These are phyloP conservation scores for Kazachstania africana DNA, from an alignment of 805 yeast species.

Conservation along the genomic window DNA sequence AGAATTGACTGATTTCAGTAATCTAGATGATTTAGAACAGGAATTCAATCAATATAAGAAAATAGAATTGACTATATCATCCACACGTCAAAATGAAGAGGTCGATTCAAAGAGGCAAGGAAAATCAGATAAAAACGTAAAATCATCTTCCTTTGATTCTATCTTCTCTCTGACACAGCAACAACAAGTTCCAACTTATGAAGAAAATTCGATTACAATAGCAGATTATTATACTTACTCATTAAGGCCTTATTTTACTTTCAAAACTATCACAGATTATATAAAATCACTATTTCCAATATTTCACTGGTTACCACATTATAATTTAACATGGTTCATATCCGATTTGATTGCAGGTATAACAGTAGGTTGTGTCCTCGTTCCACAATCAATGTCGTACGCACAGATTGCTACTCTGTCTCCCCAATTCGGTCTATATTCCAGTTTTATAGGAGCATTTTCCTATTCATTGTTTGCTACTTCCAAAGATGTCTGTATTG, in stretches of 20 bases:
- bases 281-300: conserved; percentile 65
- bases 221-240: conserved; percentile 16
- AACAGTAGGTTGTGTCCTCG: conserved; percentile 85
- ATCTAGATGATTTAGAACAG: conserved; percentile 19
- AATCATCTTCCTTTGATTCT: too few relatives aligned
- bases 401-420: conserved; percentile 75
- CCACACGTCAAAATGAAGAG: too few relatives aligned
- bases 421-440: conserved; percentile 80
- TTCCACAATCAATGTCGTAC: conserved; percentile 93
- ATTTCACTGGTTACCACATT: conserved; percentile 71
- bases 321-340: conserved; percentile 67
- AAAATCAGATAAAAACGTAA: too few relatives aligned
- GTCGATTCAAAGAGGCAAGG: too few relatives aligned
- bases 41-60: conserved; percentile 20
- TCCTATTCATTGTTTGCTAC: conserved; percentile 88
- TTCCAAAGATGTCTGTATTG: conserved; percentile 88
- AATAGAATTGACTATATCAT: conserved; percentile 3
- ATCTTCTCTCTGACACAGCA: too few relatives aligned
- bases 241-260: conserved; percentile 19
- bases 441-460: conserved; percentile 84
- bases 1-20: too few relatives aligned
- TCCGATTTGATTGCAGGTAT: conserved; percentile 85
- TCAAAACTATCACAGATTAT: conserved; percentile 34
- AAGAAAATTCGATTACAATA: conserved; percentile 12
- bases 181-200: conserved; percentile 8